A percentile compares a stretch with the other conserved stretches of the same genome.
Evolutionary conservation across 2,329 filamentous ascomycete genomes (phyloP).

Genomic region (Graphium sp.): DNA sequence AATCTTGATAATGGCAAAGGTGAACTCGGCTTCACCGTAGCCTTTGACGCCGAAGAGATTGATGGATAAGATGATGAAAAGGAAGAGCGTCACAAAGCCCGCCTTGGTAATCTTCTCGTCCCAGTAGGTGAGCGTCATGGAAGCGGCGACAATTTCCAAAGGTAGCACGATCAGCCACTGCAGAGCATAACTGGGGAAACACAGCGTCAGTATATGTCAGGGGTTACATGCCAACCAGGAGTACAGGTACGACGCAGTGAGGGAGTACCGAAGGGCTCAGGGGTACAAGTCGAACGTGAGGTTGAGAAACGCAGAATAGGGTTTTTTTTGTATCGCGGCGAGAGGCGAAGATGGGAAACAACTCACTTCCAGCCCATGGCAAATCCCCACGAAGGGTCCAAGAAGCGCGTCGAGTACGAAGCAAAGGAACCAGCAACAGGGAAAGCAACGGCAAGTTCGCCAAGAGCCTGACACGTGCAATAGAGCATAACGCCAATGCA

Average conservation of each 20-base stretch:
- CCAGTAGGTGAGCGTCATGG: slow-evolving; percentile 76
- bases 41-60: slow-evolving; percentile 80
- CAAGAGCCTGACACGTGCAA: slow-evolving; percentile 79
- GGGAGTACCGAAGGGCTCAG: slow-evolving; percentile 1
- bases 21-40: slow-evolving; percentile 80
- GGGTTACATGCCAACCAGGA: background rate
- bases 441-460: slow-evolving; percentile 80
- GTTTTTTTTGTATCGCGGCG: background rate
- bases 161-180: slow-evolving; percentile 78
- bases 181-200: slow-evolving; percentile 52
- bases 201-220: background rate
- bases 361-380: slow-evolving; percentile 86
- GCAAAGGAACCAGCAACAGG: slow-evolving; percentile 87
- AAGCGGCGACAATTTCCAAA: slow-evolving; percentile 73
- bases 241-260: background rate
- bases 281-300: slow-evolving; percentile 1
- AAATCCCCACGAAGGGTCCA: slow-evolving; percentile 90
- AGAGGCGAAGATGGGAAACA: background rate
- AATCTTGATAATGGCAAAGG: slow-evolving; percentile 77
- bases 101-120: slow-evolving; percentile 44
- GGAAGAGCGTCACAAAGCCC: slow-evolving; percentile 72
- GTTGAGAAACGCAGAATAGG: background rate
- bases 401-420: slow-evolving; percentile 77
- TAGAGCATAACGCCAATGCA: slow-evolving; percentile 80
- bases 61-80: slow-evolving; percentile 58